Base-by-base conservation (phyloP, 1,284 basidiomycete genomes). In the Moesziomyces aphidis region DNA sequence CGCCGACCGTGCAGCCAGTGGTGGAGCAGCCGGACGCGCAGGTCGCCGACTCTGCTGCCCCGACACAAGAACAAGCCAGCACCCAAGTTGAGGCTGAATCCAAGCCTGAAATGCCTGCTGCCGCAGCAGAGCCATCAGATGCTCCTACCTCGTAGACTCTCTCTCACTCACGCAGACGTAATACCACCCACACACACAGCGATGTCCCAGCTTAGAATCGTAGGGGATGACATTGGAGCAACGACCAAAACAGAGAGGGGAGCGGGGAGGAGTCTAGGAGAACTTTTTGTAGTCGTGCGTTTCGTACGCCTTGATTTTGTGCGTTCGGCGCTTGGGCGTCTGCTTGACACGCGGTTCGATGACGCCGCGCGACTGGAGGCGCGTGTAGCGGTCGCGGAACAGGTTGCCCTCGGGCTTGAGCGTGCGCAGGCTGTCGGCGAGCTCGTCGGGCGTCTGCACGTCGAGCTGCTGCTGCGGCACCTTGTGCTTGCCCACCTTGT, bases 401-500 rank as follows among this genome's bases (percentile, higher is more conserved):
- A 96, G 86, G 84, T 96, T 97, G 34, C 95, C 95, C 86, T 97
- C 94, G 21, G 93, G 92, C 89, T 94, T 94, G 77, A 99, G 86
- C 54, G 88, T 91, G 52, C 95, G 87, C 76, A 98, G 85, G 79
- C 88, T 93, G 85, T 98, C 96, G 62, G 90, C 91, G 44, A 98
- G 86, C 81, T 98, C 94, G 76, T 97, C 95, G 6, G 93, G 93
- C 0, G 96, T 88, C 85, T 97, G 95, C 17, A 97, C 94, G 51
- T 92, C 91, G 22, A 72, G 34, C 15, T 57, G 56, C 31, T 49
- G 44, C 17, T 59, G 46, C 0, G 73, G 73, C 4, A 81, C 77
- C 21, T 43, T 58, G 50, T 78, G 55, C 28, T 77, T 76, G 21
- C 81, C 77, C 17, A 80, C 44, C 23, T 76, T 76, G 8, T 50